These are phyloP conservation scores for Coniophora puteana DNA, from an alignment of 1,284 basidiomycete genomes.

Conservation along the genomic window DNA sequence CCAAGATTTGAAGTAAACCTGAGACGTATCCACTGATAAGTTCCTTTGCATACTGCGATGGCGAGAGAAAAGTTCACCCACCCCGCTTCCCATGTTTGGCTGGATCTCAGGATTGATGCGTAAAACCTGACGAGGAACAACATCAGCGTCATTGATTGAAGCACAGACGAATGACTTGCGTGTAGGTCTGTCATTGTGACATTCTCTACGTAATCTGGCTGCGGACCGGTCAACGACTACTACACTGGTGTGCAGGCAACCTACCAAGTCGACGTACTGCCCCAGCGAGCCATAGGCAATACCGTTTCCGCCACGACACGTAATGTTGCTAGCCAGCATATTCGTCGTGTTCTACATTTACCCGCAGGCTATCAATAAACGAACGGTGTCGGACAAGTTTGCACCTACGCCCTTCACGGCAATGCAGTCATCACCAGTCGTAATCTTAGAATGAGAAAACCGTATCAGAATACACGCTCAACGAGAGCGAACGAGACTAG, in stretches of 20 bases:
- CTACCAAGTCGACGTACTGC: slow-evolving; percentile 53
- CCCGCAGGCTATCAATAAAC: background rate
- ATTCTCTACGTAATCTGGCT: slow-evolving; percentile 57
- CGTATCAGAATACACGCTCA: background rate
- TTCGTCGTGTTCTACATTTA: slow-evolving; percentile 52
- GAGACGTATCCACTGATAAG: slow-evolving; percentile 13
- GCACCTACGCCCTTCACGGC: slow-evolving; percentile 57
- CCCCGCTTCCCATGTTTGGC: slow-evolving; percentile 52
- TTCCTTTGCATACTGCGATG: background rate
- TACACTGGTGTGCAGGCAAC: slow-evolving; percentile 10
- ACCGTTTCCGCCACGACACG: slow-evolving; percentile 61
- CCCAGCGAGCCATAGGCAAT: slow-evolving; percentile 63
- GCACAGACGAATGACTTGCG: slow-evolving; percentile 23
- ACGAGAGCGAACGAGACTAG: background rate
- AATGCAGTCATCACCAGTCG: slow-evolving; percentile 64
- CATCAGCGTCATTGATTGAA: background rate
- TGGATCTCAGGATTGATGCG: slow-evolving; percentile 45
- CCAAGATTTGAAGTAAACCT: slow-evolving; percentile 69
- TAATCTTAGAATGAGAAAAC: slow-evolving; percentile 29
- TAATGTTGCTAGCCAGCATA: slow-evolving; percentile 45
- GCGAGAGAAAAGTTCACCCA: slow-evolving; percentile 20
- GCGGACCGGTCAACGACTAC: background rate
- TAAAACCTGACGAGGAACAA: slow-evolving; percentile 31
- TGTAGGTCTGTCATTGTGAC: slow-evolving; percentile 49
- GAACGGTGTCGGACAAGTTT: background rate